Evolutionary conservation across 805 yeast species (phyloP).

Genomic region (Starmerella cellae): DNA sequence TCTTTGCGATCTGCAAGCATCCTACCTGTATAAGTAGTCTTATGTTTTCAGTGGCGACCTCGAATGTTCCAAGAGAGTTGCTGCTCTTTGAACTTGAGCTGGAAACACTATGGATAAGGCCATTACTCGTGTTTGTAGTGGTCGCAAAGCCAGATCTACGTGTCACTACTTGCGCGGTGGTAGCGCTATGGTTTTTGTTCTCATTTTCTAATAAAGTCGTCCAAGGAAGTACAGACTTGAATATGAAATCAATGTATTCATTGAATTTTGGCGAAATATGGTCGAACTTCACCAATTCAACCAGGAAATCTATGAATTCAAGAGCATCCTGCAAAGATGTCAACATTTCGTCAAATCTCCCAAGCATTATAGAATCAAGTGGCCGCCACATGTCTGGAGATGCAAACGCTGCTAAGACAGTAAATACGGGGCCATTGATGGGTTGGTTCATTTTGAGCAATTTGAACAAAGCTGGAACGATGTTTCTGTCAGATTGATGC

Average conservation of each 20-base stretch:
- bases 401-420: conserved; percentile 34
- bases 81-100: background rate
- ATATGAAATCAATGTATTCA: conserved; percentile 52
- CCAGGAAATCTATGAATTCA: conserved; percentile 50
- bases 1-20: conserved; percentile 40
- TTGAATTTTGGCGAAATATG: background rate
- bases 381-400: conserved; percentile 12
- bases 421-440: conserved; percentile 41
- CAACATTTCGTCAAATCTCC: conserved; percentile 35
- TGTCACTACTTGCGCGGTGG: background rate
- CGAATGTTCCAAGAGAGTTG: conserved; percentile 6
- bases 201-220: background rate
- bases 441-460: conserved; percentile 37
- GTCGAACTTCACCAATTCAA: conserved; percentile 25
- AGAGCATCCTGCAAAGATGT: conserved; percentile 40
- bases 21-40: conserved; percentile 36
- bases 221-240: conserved; percentile 53
- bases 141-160: background rate
- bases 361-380: conserved; percentile 6
- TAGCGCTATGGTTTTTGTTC: background rate
- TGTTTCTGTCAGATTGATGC: background rate
- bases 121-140: background rate
- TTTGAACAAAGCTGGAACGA: conserved; percentile 33
- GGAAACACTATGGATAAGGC: conserved; percentile 16
- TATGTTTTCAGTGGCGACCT: conserved; percentile 19